Conservation (phyloP, 2,329 filamentous ascomycete species). For the Trichoderma sp. region DNA sequence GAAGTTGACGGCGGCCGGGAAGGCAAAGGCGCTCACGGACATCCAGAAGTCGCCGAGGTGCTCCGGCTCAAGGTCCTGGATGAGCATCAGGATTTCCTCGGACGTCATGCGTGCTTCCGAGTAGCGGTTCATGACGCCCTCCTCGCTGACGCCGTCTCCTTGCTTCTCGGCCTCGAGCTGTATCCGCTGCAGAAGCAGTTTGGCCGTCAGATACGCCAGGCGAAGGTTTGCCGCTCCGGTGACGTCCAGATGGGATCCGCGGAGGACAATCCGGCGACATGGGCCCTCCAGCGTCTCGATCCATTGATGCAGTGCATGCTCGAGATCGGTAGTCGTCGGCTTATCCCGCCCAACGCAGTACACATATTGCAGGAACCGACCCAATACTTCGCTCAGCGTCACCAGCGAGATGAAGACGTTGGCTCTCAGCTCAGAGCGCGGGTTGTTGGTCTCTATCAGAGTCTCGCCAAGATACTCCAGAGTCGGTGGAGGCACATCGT, state of each 20-base stretch:
- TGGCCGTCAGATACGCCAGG: slow-evolving; percentile 52
- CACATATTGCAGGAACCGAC: slow-evolving; percentile 39
- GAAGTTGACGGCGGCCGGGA: slow-evolving; percentile 54
- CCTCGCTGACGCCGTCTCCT: slow-evolving; percentile 31
- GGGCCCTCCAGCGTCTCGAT: slow-evolving; percentile 46
- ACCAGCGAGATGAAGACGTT: slow-evolving; percentile 50
- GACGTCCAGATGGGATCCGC: slow-evolving; percentile 45
- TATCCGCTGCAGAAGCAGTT: slow-evolving; percentile 51
- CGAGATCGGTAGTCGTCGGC: slow-evolving; percentile 39
- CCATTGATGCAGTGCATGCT: slow-evolving; percentile 48
- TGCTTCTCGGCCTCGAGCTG: slow-evolving; percentile 48
- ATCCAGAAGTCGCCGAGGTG: slow-evolving; percentile 56
- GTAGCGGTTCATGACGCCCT: slow-evolving; percentile 39
- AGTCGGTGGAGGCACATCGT: slow-evolving; percentile 52
- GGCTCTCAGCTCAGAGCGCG: slow-evolving; percentile 34
- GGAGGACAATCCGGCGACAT: slow-evolving; percentile 46
- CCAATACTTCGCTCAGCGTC: slow-evolving; percentile 47
- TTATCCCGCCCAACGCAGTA: slow-evolving; percentile 41
- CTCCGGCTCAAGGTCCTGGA: slow-evolving; percentile 48
- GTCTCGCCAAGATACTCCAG: slow-evolving; percentile 41
- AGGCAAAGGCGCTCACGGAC: slow-evolving; percentile 50
- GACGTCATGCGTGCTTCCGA: slow-evolving; percentile 48
- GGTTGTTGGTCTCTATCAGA: slow-evolving; percentile 28
- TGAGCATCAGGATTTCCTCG: slow-evolving; percentile 53
- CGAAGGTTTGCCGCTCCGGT: slow-evolving; percentile 55